Conservation (phyloP, 495 filamentous ascomycete species). For the Extremus antarcticus region DNA sequence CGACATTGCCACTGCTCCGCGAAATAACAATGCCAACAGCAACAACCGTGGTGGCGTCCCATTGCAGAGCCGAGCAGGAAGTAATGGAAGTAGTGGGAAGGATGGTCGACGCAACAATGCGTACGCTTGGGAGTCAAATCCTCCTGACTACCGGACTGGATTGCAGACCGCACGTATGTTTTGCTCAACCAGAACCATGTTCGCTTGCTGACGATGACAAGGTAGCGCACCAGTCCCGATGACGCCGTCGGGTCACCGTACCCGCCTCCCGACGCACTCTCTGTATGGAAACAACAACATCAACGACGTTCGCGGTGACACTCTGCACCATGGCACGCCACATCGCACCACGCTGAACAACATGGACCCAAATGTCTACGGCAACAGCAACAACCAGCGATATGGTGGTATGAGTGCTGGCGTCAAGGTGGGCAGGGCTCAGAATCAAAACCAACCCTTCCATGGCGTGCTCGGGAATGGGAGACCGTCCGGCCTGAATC, state of each 20-base stretch:
- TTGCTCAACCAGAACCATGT: neutral
- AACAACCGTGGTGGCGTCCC: slow-evolving; percentile 24
- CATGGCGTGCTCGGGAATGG: neutral
- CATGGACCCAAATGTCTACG: slow-evolving; percentile 23
- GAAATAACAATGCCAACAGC: slow-evolving; percentile 5
- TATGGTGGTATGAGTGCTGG: slow-evolving; percentile 40
- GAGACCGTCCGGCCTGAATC: neutral
- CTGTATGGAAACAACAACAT: slow-evolving; percentile 2
- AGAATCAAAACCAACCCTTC: neutral
- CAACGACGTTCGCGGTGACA: neutral
- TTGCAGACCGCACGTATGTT: slow-evolving; percentile 11
- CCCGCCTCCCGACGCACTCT: slow-evolving; percentile 7
- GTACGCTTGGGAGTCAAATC: slow-evolving; percentile 8
- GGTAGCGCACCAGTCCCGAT: slow-evolving; percentile 13
- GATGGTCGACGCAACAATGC: neutral
- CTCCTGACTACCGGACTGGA: neutral
- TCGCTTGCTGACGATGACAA: slow-evolving; percentile 1
- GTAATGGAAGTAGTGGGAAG: slow-evolving; percentile 36
- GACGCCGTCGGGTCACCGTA: slow-evolving; percentile 18
- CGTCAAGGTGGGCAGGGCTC: slow-evolving; percentile 29
- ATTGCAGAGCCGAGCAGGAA: slow-evolving; percentile 36
- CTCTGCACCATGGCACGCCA: slow-evolving; percentile 18
- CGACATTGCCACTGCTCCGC: neutral
- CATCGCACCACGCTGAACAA: slow-evolving; percentile 27
- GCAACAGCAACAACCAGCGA: slow-evolving; percentile 22